Evolutionary conservation across 257 asterid species (phyloP).

Genomic region (Penstemon eatonii): DNA sequence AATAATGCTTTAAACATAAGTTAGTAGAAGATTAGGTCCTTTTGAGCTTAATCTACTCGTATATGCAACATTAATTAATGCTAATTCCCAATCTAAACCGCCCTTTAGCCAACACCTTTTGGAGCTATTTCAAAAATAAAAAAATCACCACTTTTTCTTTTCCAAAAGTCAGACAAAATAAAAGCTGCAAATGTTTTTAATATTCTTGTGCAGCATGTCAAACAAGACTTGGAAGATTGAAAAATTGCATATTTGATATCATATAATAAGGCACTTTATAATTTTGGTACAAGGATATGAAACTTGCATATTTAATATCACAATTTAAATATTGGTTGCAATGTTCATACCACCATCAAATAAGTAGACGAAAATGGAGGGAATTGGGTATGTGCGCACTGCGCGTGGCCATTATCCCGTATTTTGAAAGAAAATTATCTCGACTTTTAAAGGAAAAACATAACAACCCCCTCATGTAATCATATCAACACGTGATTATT

Average conservation of each 20-base stretch:
- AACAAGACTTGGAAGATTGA: neutral
- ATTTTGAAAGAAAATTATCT: no score
- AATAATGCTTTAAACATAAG: neutral
- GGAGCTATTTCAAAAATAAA: neutral
- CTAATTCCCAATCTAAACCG: constrained; percentile 2
- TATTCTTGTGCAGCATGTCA: constrained; percentile 19
- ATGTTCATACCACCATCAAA: no score
- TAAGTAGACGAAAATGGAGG: neutral
- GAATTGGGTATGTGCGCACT: neutral
- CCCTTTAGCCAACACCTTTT: neutral
- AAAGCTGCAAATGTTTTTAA: constrained; percentile 24
- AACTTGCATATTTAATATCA: no score
- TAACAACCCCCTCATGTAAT: no score
- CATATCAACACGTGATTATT: no score
- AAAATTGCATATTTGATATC: no score
- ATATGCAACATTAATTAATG: neutral
- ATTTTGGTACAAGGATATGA: no score
- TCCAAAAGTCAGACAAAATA: constrained; percentile 7
- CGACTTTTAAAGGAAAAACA: no score
- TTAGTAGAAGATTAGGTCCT: constrained; percentile 18
- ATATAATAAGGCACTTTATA: no score
- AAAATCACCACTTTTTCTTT: neutral
- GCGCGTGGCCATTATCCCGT: no score
- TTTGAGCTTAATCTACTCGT: neutral
- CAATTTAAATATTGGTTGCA: no score